A percentile compares a stretch with the other conserved stretches of the same genome.
Evolutionary conservation across 2,329 filamentous ascomycete genomes (phyloP).

Genomic region (Claviceps lovelessii): DNA sequence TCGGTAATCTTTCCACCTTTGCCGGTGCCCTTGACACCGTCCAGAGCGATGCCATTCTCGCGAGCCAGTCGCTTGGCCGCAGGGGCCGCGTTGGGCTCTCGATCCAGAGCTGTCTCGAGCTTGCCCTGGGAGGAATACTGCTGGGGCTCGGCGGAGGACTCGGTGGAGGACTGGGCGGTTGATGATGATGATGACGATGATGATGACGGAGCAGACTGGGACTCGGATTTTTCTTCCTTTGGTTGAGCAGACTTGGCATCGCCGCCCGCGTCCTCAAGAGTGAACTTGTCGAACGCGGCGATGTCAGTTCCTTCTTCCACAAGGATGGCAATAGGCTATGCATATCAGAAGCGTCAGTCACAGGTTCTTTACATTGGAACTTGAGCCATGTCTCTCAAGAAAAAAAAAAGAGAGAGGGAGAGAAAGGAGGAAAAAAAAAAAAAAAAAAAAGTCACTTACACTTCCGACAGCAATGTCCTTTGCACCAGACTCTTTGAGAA

Average conservation of each 20-base stretch:
- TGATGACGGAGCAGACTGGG: constrained; percentile 40
- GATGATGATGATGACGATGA: constrained; percentile 20
- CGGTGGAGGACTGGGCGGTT: constrained; percentile 19
- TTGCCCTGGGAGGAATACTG: constrained; percentile 63
- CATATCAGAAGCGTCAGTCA: neutral
- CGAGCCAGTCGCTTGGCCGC: constrained; percentile 69
- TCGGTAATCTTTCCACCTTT: constrained; percentile 77
- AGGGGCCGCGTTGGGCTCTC: constrained; percentile 58
- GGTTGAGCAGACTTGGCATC: constrained; percentile 50
- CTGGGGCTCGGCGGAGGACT: constrained; percentile 39
- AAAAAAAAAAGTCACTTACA: constrained; percentile 43
- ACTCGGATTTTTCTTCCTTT: constrained; percentile 53
- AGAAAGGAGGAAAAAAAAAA: neutral
- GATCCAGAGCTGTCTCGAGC: constrained; percentile 72
- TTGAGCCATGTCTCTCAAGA: neutral
- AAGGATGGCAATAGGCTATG: constrained; percentile 84
- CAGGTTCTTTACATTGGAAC: constrained; percentile 1
- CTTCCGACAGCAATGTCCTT: constrained; percentile 92
- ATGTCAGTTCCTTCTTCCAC: constrained; percentile 85
- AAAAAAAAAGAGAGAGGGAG: too few relatives aligned
- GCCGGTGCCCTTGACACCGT: constrained; percentile 73
- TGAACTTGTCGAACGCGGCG: constrained; percentile 77
- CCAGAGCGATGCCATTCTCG: constrained; percentile 68
- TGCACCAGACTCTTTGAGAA: constrained; percentile 80
- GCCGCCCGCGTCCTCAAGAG: constrained; percentile 78